Base-by-base conservation (phyloP, 2,329 filamentous ascomycete species). In the Pleurostoma richardsiae region DNA sequence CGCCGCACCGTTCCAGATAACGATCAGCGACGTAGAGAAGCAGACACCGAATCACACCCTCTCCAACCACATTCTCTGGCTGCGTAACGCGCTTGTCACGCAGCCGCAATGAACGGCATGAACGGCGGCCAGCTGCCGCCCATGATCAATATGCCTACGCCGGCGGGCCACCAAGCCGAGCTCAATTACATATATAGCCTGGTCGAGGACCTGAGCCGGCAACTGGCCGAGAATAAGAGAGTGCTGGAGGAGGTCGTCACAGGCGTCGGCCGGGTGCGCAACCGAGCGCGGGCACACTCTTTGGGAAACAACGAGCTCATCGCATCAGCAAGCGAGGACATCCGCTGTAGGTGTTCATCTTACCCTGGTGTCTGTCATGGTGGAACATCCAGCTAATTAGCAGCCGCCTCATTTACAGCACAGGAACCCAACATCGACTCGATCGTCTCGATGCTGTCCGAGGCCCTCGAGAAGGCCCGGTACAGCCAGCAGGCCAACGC, bases 151-250 rank as follows among this genome's bases (percentile, higher is more conserved):
- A 71, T 75, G 40, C 80, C 82, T 10, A 82, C 79, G 11, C 82
- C 82, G n/a, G 82, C 82, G 19, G 82, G 81, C 42, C 82, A 86
- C 60, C 81, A 85, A 62, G 77, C 81, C 44, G 82, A 86, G 63
- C 74, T 86, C 50, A 83, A 83, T 59, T 81, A 83, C 64, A 83
- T 86, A 58, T 84, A 85, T 59, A 71, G 73, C 53, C 81, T 85
- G 77, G 82, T 86, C 8, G 82, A 86, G 57, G 80, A 83, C 59
- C 70, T 85, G 42, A 83, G 80, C 56, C 74, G 77, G 31, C 79
- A 83, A 58, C 70, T 85, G 30, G 75, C 80, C 10, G 79, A 83
- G 44, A 83, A 83, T 59, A 72, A 79, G 53, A 71, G 74, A 39
- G 75, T 78, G 36, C 77, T 80, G n/a, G 78, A 83, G 52, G 78